A percentile compares a stretch with the other conserved stretches of the same genome.
These are phyloP conservation scores for Colletotrichum sp. DNA, from an alignment of 2,329 filamentous ascomycete genomes.

Conservation along the genomic window DNA sequence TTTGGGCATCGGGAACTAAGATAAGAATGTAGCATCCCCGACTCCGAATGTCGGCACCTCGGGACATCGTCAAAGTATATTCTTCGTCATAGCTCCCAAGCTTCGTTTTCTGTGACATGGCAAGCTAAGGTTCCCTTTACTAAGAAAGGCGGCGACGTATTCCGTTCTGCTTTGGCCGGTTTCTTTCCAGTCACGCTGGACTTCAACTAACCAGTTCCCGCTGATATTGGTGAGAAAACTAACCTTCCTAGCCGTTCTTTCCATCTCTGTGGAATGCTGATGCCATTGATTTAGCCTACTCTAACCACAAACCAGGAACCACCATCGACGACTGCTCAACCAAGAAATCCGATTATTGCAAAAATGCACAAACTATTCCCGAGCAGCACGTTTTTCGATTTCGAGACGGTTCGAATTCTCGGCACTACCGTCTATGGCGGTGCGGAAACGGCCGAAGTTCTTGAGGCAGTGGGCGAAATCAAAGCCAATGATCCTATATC, in stretches of 20 bases:
- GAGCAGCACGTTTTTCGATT: constrained; percentile 40
- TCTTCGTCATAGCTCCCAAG: not conserved
- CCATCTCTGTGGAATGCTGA: not conserved
- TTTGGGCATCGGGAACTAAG: not conserved
- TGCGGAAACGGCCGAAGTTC: constrained; percentile 43
- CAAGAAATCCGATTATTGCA: not conserved
- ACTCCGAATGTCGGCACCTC: not conserved
- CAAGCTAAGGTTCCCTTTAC: fast-evolving
- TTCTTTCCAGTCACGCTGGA: not conserved
- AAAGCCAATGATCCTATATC: constrained; percentile 38
- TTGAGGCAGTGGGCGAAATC: constrained; percentile 41
- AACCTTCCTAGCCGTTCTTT: not conserved
- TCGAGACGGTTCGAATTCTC: constrained; percentile 46
- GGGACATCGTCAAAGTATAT: not conserved
- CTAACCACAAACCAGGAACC: fast-evolving
- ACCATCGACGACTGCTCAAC: not conserved
- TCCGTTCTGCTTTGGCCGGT: not conserved
- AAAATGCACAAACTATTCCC: not conserved
- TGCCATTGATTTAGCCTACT: not conserved
- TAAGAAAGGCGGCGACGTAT: fast-evolving
- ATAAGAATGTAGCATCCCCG: not conserved
- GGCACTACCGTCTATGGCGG: constrained; percentile 38
- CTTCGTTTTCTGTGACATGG: not conserved
- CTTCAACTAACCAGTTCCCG: fast-evolving
- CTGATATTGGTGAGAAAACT: not conserved